These are phyloP conservation scores for Penicillium ochrochloron DNA, from an alignment of 495 filamentous ascomycete species.

Conservation along the genomic window DNA sequence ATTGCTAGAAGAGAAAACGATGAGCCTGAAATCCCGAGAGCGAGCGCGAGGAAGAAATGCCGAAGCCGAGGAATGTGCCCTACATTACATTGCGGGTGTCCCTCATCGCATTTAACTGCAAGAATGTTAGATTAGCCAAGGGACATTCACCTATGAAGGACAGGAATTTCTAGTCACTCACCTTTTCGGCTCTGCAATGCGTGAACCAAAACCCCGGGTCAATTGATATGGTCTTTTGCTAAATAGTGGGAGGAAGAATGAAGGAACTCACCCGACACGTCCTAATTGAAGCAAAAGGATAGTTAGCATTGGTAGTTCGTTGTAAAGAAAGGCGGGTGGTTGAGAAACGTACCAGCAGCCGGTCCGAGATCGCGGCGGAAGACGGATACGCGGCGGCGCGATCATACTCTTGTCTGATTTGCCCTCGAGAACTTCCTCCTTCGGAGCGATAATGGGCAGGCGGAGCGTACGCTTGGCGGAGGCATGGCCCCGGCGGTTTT, in stretches of 20 bases:
- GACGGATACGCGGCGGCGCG: conserved; percentile 49
- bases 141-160: conserved; percentile 9
- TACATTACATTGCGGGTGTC: conserved; percentile 58
- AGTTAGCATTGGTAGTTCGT: conserved; percentile 14
- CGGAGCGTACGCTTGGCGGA: conserved; percentile 44
- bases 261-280: conserved; percentile 52
- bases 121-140: conserved; percentile 23
- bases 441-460: conserved; percentile 55
- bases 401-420: conserved; percentile 36
- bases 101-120: conserved; percentile 58
- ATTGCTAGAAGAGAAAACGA: conserved; percentile 47
- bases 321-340: neutral
- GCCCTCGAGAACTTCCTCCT: conserved; percentile 40
- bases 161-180: conserved; percentile 30
- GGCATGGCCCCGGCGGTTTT: conserved; percentile 39
- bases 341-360: conserved; percentile 54
- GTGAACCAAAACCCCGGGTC: conserved; percentile 14
- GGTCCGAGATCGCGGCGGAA: conserved; percentile 57
- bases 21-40: conserved; percentile 3
- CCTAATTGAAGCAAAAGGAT: conserved; percentile 34
- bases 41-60: conserved; percentile 3
- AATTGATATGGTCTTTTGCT: conserved; percentile 5
- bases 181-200: conserved; percentile 54
- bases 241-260: conserved; percentile 11
- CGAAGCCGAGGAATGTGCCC: conserved; percentile 25